Evolutionary conservation across 1,139 yeast species (phyloP).

Genomic region (Sugiyamaella pinicola): DNA sequence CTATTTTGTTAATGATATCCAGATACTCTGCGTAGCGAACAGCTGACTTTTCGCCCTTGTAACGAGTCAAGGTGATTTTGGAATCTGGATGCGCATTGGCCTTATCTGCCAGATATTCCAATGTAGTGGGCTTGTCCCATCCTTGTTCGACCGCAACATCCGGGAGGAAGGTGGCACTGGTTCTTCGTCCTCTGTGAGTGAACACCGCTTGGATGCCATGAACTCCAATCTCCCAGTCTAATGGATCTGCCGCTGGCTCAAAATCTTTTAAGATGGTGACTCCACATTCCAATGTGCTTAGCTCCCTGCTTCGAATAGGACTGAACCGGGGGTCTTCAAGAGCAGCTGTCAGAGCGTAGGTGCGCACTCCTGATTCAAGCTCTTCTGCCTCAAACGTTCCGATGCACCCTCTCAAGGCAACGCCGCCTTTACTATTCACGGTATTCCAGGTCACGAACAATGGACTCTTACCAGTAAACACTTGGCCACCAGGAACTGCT

Average conservation of each 20-base stretch:
- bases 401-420: slow-evolving; percentile 83
- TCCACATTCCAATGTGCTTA: slow-evolving; percentile 52
- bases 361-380: slow-evolving; percentile 59
- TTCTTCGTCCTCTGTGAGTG: slow-evolving; percentile 41
- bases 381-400: slow-evolving; percentile 69
- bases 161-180: slow-evolving; percentile 81
- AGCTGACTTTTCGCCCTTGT: slow-evolving; percentile 41
- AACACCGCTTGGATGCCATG: slow-evolving; percentile 77
- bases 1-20: slow-evolving; percentile 14
- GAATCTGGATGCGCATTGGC: slow-evolving; percentile 52
- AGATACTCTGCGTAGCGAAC: slow-evolving; percentile 38
- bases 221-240: slow-evolving; percentile 78
- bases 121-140: slow-evolving; percentile 76
- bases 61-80: slow-evolving; percentile 38
- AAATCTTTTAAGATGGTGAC: slow-evolving; percentile 71
- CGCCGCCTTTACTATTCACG: slow-evolving; percentile 41
- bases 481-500: slow-evolving; percentile 20
- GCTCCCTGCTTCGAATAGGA: slow-evolving; percentile 61
- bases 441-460: slow-evolving; percentile 88
- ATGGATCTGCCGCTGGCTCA: slow-evolving; percentile 51
- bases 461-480: slow-evolving; percentile 46
- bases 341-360: slow-evolving; percentile 70
- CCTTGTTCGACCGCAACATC: slow-evolving; percentile 88
- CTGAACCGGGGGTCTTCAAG: slow-evolving; percentile 75
- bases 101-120: slow-evolving; percentile 68